Evolutionary conservation across 1,284 basidiomycete species (phyloP), one percentile per base, ranked within the genome.

Genomic region (Apiotrichum mycotoxinovorans): DNA sequence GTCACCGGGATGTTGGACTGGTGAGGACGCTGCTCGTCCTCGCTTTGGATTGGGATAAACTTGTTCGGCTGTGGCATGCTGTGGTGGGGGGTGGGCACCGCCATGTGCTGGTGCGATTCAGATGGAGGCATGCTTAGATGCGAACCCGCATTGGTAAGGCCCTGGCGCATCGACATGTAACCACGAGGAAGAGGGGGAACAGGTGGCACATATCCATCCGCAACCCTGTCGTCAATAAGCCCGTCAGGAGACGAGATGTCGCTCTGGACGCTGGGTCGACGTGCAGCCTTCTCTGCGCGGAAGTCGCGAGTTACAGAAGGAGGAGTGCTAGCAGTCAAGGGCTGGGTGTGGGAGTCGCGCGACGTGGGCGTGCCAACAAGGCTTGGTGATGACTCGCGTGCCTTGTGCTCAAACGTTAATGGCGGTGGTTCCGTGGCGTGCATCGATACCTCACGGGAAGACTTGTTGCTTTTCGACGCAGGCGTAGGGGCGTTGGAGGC

Each of bases 131-230:
- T 20, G 56, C 42, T 35, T 20, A 37, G 15, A 35, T 43, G 57
- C 46, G 60, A 58, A 12, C 50, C 55, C 22, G 57, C 52, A 4
- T 50, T 54, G 7, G 66, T 47, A 18, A 71, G 49, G 17, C 66
- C 65, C 44, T 69, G 66, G 37, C 65, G 54, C 68, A 73, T 69
- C 8, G 89, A 87, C 61, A 86, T 85, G 77, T 87, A 93, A 65
- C 92, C 90, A 78, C 96, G 97, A 37, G 95, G 95, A 22, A 98
- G 79, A 43, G 96, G 95, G 34, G 95, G 95, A 1, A 98, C 96
- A 23, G 95, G 95, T 1, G 96, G 95, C 8, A 97, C 92, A 57
- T 78, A 67, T 60, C 79, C 60, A 41, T 65, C 62, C 11, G 53
- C 76, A 58, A 85, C 84, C 14, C 42, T 22, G 22, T 63, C 61